Conservation (phyloP, 2,329 filamentous ascomycete species). For the Ophiostoma novo-ulmi region DNA sequence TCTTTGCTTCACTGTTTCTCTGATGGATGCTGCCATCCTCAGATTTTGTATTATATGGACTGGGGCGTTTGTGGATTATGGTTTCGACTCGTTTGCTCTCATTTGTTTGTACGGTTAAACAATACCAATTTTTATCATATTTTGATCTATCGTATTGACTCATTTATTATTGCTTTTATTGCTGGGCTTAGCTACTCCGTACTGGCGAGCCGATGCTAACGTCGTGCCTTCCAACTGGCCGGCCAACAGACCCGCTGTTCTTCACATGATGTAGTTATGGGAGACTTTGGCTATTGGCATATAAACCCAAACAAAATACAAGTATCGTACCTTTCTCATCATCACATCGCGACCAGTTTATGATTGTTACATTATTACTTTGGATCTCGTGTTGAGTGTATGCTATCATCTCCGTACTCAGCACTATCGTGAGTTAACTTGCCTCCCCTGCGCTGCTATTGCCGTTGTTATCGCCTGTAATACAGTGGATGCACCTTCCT, state of each 20-base stretch:
- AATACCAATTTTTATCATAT: neutral
- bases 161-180: neutral
- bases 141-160: neutral
- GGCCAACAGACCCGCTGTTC: neutral
- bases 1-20: neutral
- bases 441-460: too few species aligned
- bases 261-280: neutral
- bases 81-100: neutral
- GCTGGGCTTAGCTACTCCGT: too few species aligned
- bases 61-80: conserved; percentile 7
- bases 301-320: too few species aligned
- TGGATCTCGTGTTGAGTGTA: too few species aligned
- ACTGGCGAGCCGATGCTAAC: too few species aligned
- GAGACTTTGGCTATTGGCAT: too few species aligned
- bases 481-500: neutral
- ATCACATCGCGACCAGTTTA: too few species aligned
- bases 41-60: conserved; percentile 1
- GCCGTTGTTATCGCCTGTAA: neutral
- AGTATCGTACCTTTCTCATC: too few species aligned
- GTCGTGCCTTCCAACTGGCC: neutral
- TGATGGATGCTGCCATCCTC: neutral
- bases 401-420: too few species aligned
- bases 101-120: neutral
- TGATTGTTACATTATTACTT: too few species aligned
- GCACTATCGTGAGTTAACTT: too few species aligned